Evolutionary conservation across 2,329 filamentous ascomycete genomes (phyloP), one percentile per base, ranked within the genome.

Genomic region (Amylocarpus encephaloides): DNA sequence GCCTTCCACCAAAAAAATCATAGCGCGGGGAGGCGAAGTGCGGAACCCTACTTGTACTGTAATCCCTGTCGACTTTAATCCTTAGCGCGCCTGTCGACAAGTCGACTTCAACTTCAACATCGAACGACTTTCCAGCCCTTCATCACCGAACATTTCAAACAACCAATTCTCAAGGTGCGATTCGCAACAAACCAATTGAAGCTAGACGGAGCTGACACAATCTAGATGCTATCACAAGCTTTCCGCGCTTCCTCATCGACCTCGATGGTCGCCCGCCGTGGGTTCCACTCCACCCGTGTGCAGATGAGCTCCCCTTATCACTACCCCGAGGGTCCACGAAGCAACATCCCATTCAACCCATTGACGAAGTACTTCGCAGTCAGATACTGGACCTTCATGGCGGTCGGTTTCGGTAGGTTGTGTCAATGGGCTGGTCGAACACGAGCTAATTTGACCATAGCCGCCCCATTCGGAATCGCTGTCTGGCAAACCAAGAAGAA

Each of bases 301-400:
- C 89, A 88, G 71, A 75, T 95, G 70, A 81, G 78, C 65, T 94
- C 88, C 70, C 91, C 91, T 59, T 96, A 95, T 85, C 93, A 98
- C 80, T 98, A 98, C 78, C 86, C 92, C 64, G 92, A 97, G 78
- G 93, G 92, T 60, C 88, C 92, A 67, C 86, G 89, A 73, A 85
- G 80, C 78, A 97, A 96, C 81, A 74, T 98, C 61, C 93, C 93
- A 61, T 98, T 98, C 83, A 95, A 98, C 80, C 87, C 93, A 62
- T 79, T 88, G 75, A 92, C 84, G 69, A 88, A 83, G 74, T 86
- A 79, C 75, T 98, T 98, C 71, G 80, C 76, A 60, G 56, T 88
- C 63, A 79, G 85, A 73, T 98, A 86, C 83, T 94, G 89, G 86
- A 68, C 69, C 57, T 93, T 87, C 76, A 84, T 84, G 79, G 49